Evolutionary conservation across 441 rosid species (phyloP).

Genomic region (Gossypium gossypioides): DNA sequence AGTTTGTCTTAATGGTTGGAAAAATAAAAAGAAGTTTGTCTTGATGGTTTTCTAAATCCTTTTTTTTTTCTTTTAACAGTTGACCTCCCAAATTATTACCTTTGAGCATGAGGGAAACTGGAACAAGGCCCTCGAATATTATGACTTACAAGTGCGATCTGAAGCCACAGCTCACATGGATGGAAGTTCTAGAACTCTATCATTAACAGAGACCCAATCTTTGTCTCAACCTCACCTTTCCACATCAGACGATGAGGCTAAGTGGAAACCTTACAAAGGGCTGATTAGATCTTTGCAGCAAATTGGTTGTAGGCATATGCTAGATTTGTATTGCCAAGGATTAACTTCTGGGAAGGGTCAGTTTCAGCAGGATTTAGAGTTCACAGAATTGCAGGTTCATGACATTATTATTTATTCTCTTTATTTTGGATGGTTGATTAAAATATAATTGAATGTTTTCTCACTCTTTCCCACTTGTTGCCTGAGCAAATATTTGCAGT

Average conservation of each 20-base stretch:
- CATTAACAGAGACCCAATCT: slow-evolving; percentile 26
- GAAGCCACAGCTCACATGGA: slow-evolving; percentile 32
- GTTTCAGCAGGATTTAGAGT: slow-evolving; percentile 69
- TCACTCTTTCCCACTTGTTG: slow-evolving; percentile 7
- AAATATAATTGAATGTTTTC: neutral
- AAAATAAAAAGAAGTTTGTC: neutral
- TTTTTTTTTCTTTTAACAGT: slow-evolving; percentile 28
- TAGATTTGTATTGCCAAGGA: slow-evolving; percentile 85
- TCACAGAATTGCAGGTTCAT: slow-evolving; percentile 81
- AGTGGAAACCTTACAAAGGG: slow-evolving; percentile 72
- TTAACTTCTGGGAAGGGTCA: slow-evolving; percentile 60
- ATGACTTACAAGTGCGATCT: slow-evolving; percentile 83
- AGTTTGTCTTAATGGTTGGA: neutral
- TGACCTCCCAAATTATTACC: slow-evolving; percentile 83
- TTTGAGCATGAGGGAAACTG: slow-evolving; percentile 96
- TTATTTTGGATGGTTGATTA: neutral
- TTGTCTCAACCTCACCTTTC: slow-evolving; percentile 23
- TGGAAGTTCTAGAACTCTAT: slow-evolving; percentile 30
- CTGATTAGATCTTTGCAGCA: slow-evolving; percentile 86
- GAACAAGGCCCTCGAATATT: slow-evolving; percentile 90
- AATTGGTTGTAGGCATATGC: slow-evolving; percentile 81
- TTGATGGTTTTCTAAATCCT: slow-evolving; percentile 20
- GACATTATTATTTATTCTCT: slow-evolving; percentile 4
- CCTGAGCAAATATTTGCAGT: slow-evolving; percentile 39
- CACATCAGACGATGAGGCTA: slow-evolving; percentile 36